Evolutionary conservation across 208 protist genomes (phyloP), one percentile per base, ranked within the genome.

Genomic region (Spongospora subterranea): DNA sequence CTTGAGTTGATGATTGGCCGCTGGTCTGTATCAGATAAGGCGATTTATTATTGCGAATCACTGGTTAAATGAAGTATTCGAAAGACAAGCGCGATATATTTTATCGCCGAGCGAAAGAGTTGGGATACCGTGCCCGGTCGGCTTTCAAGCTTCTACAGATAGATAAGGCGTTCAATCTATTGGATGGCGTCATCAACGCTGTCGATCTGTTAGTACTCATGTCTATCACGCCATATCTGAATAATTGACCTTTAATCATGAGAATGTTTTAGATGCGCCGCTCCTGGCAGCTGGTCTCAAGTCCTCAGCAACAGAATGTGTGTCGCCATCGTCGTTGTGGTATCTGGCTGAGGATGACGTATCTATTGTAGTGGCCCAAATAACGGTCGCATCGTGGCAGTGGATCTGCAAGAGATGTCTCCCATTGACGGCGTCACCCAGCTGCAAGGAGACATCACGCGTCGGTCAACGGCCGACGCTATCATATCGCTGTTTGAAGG

Each of bases 141-240:
- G 99, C 99, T 1, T 99, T 99, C 95, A 99, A 99, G 94, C 95
- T 99, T 0, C 95, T 99, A 0, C 98, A 99, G 92, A 95, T 99
- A 1, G 97, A 99, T 91, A 97, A 99, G 64, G 95, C 99, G 89
- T 99, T 98, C 92, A 88, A 96, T 77, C 96, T 99, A 39, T 96
- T 99, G 35, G 89, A 96, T 45, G 89, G 92, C 60, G 95, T 97
- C 0, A 96, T 94, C 0, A 95, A 97, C 13, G 98, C 96, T 43
- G 98, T 99, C 20, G 99, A 99, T 94, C 95, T 99, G 45, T 99
- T 98, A 95, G 97, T 98, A n/a, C n/a, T n/a, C n/a, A n/a, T 0
- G 98, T 13, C 0, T 90, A 38, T 88, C 71, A 40, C 71, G 13
- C 17, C 35, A 6, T 82, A 45, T 43, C 35, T n/a, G 17, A 6